Evolutionary conservation across 140 eudicot species (phyloP).

Genomic region (Stevia rebaudiana): DNA sequence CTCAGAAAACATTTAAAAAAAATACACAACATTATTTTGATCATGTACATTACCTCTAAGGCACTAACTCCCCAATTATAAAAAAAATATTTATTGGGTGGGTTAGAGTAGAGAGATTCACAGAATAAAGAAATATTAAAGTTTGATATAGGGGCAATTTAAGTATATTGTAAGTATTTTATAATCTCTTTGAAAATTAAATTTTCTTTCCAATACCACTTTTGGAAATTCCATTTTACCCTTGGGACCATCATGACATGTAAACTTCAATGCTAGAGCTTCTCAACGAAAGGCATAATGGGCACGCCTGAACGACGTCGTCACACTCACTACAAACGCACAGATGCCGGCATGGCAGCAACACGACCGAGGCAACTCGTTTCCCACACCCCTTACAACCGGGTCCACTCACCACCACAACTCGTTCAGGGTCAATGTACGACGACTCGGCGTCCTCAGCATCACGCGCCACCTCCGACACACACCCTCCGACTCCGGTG

Average conservation of each 20-base stretch:
- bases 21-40: conserved; percentile 19
- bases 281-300: conserved; percentile 51
- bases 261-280: conserved; percentile 62
- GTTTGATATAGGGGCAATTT: background rate
- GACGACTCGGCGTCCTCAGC: conserved; percentile 67
- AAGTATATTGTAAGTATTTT: conserved; percentile 16
- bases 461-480: conserved; percentile 29
- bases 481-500: conserved; percentile 23
- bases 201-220: background rate
- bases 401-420: conserved; percentile 44
- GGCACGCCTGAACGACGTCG: conserved; percentile 60
- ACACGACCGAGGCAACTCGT: conserved; percentile 68
- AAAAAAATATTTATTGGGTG: conserved; percentile 18
- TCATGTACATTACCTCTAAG: conserved; percentile 26
- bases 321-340: conserved; percentile 65
- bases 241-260: conserved; percentile 33
- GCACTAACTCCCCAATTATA: background rate
- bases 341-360: conserved; percentile 75
- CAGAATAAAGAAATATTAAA: conserved; percentile 8
- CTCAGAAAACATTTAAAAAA: background rate
- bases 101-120: background rate
- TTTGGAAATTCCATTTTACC: conserved; percentile 20
- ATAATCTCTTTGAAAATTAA: no score
- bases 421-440: conserved; percentile 65
- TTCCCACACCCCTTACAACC: conserved; percentile 60